Base-by-base conservation (phyloP, 2,329 filamentous ascomycete genomes). In the Ilyonectria destructans region DNA sequence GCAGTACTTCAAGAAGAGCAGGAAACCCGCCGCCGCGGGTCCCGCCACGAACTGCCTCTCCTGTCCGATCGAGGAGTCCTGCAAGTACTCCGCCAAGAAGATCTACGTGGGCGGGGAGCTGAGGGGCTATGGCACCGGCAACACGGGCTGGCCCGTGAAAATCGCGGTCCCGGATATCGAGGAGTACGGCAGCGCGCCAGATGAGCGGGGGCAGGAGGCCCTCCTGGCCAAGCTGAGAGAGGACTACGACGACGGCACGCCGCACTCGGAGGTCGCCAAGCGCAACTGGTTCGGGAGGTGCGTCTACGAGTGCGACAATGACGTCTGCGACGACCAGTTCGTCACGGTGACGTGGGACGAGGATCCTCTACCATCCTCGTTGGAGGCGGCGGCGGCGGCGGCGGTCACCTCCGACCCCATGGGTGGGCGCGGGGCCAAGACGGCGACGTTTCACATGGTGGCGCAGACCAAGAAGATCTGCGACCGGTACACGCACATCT, bases 151-250 rank as follows among this genome's bases (percentile, higher is more conserved):
- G 95, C 96, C 96, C 0, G 87, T 97, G 62, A 92, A 92, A 69
- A 93, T 98, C 63, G 93, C 98, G n/a, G 89, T 94, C 49, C 94
- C 94, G 0, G 95, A 98, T 74, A 96, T 98, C 62, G 96, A 98
- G 80, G 93, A 95, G 69, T 89, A 90, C 61, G 85, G 88, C 29
- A 81, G 33, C 33, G 33, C 83, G n/a, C 74, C 33, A 35, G 33
- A 10, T 35, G 33, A 84, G 8, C 78, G 76, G 17, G 77, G 77
- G 57, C 80, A 80, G 57, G 74, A 77, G 67, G 77, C 82, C 1
- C 85, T 84, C 46, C 64, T 87, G 26, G 65, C 87, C 31, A 75
- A 76, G 58, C 80, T 88, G 13, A 80, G 82, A 21, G 85, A 89
- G 58, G 87, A 90, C 76, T 90, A 91, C 67, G 82, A 86, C 13